Conservation (phyloP, 306 rosid species). For the Senna tora region DNA sequence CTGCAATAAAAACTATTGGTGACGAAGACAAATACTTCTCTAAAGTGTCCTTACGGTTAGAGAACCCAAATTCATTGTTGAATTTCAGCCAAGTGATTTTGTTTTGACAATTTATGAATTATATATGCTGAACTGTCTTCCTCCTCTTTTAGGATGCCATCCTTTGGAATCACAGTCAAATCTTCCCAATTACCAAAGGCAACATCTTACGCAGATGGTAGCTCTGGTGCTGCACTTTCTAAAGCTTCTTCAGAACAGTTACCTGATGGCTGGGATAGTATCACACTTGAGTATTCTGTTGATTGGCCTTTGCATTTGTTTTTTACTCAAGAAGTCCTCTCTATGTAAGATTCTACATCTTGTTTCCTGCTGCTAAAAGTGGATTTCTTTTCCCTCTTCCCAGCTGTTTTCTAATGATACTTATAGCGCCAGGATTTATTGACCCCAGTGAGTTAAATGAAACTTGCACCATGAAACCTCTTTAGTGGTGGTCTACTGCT, state of each 20-base stretch:
- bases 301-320: slow-evolving; percentile 99
- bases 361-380: slow-evolving; percentile 20
- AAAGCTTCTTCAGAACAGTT: slow-evolving; percentile 67
- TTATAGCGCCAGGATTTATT: not conserved
- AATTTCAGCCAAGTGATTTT: slow-evolving; percentile 32
- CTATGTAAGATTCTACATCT: slow-evolving; percentile 69
- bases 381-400: slow-evolving; percentile 37
- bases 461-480: not conserved
- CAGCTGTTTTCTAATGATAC: not conserved
- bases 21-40: slow-evolving; percentile 92
- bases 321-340: slow-evolving; percentile 92
- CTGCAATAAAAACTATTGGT: slow-evolving; percentile 86
- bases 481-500: not conserved
- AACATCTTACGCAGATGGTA: slow-evolving; percentile 54
- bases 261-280: slow-evolving; percentile 95
- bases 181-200: slow-evolving; percentile 64
- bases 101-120: slow-evolving; percentile 30
- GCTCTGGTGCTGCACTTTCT: slow-evolving; percentile 53
- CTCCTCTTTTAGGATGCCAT: slow-evolving; percentile 76
- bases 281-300: slow-evolving; percentile 88
- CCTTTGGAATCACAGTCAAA: slow-evolving; percentile 80
- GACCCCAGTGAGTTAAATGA: not conserved
- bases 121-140: slow-evolving; percentile 30
- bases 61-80: slow-evolving; percentile 35
- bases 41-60: slow-evolving; percentile 85